Conservation (phyloP, 805 yeast species). For the Torulaspora indica region DNA sequence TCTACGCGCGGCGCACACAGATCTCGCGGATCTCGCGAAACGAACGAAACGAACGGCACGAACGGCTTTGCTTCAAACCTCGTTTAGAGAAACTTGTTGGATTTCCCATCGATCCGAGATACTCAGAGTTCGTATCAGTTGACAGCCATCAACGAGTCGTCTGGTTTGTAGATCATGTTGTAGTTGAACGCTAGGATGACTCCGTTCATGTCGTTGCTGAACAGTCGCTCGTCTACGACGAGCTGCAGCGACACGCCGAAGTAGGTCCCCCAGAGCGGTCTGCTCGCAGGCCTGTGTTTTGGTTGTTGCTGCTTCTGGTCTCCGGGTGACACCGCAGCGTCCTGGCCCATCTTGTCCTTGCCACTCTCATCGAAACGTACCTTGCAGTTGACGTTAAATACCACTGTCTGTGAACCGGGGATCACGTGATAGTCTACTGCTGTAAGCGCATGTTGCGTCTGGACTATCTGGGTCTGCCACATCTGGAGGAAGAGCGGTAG, state of each 20-base stretch:
- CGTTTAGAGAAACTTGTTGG: constrained; percentile 8
- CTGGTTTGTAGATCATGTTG: constrained; percentile 60
- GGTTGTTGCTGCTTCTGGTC: constrained; percentile 12
- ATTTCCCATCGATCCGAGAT: constrained; percentile 7
- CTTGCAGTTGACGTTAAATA: constrained; percentile 51
- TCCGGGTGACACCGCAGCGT: constrained; percentile 44
- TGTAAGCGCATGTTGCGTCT: constrained; percentile 58
- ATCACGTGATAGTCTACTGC: constrained; percentile 62
- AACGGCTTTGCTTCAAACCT: background rate
- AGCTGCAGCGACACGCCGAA: constrained; percentile 60
- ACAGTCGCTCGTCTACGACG: constrained; percentile 49
- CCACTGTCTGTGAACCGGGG: constrained; percentile 55
- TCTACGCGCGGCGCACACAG: constrained; percentile 1
- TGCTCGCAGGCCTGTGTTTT: constrained; percentile 25
- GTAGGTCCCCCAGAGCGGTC: constrained; percentile 65
- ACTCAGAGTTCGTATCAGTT: constrained; percentile 4
- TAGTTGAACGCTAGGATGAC: constrained; percentile 58
- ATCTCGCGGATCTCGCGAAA: background rate
- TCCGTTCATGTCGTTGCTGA: constrained; percentile 34
- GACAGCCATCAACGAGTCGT: constrained; percentile 39
- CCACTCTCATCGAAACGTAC: constrained; percentile 77
- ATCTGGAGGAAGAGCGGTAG: constrained; percentile 30
- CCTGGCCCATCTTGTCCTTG: constrained; percentile 57
- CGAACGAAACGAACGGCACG: background rate
- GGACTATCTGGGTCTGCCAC: constrained; percentile 35